Base-by-base conservation (phyloP, 345 rosid species). In the Eucalyptus cloeziana region DNA sequence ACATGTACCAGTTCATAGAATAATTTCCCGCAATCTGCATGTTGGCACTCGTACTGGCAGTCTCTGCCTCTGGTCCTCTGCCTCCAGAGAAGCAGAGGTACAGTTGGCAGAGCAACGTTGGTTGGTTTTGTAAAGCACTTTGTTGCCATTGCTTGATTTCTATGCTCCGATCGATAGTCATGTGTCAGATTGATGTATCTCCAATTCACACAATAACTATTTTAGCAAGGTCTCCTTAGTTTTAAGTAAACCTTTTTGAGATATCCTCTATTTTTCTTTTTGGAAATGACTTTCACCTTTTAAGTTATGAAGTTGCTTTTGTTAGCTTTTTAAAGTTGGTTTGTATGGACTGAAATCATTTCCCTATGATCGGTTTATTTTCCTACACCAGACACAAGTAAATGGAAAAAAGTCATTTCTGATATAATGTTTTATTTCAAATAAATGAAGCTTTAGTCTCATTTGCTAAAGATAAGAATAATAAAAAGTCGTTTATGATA, bases 181-280 rank as follows among this genome's bases (percentile, higher is more conserved):
- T 5, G 1, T 33, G 14, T 37, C 22, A 12, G 5, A 19, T 37
- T 13, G 21, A n/a, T 13, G 71, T 4, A 6, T 64, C 76, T 64
- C 3, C 21, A 4, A 7, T n/a, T 62, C 33, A 13, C 17, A 2
- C 0, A 25, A 3, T 13, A 62, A 62, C 33, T 62, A 62, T 71
- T 37, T 71, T 71, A 71, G 45, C 8, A 69, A 17, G 13, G 9
- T 9, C 43, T 64, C 12, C 12, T 40, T 69, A 17, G 40, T 33
- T 9, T 0, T 1, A 33, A 69, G 0, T 5, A 0, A 37, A 69
- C 44, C 27, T 37, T 71, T 71, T 19, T 31, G 13, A 10, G 12
- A 37, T 21, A 40, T 17, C 13, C 24, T 69, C 4, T 56, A 56
- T 3, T 33, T 37, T 67, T 33, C 19, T 67, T 16, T 67, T 67